Base-by-base conservation (phyloP, 106 monocot species). In the Apostasia ramifera region DNA sequence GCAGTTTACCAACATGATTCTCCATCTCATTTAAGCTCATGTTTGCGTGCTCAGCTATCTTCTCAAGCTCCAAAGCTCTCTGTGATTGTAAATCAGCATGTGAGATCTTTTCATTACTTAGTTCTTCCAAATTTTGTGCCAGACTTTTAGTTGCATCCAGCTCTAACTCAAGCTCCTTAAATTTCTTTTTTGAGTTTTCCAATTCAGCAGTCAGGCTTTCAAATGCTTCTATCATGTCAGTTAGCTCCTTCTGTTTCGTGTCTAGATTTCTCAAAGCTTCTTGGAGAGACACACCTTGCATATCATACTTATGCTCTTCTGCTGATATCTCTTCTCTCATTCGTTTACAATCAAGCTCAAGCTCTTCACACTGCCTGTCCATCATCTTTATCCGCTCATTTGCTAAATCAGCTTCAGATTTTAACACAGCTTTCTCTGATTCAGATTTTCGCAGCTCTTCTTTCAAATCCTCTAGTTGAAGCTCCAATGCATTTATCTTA, bases 271-370 rank as follows among this genome's bases (percentile, higher is more conserved):
- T 73, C 40, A 80, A 63, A 67, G 79, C 80, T 72, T 85, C 82
- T 63, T 79, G 70, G 61, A 82, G 78, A 55, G 84, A 76, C 42
- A 72, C 75, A 66, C 72, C 59, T 64, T 88, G 81, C 66, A 66
- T 44, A 55, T 60, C 74, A 57, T 84, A 52, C 63, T 78, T 86
- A 9, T 70, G 62, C 55, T 85, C 84, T 74, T 74, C 61, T 57
- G 80, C 82, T 66, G 52, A 57, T 48, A 83, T 63, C 68, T 84
- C 78, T 53, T 82, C 81, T 81, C 76, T 77, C 59, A 89, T 70
- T 66, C 70, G 85, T 47, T 81, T 81, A 66, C 73, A 57, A 12
- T 89, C 89, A 70, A 66, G 59, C 79, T 87, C 81, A 61, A 92
- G 81, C 9, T 81, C 75, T 74, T 86, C 48, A 67, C 77, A 63